These are phyloP conservation scores for Poteriospumella lacustris DNA, from an alignment of 108 stramenopile genomes.

Conservation along the genomic window DNA sequence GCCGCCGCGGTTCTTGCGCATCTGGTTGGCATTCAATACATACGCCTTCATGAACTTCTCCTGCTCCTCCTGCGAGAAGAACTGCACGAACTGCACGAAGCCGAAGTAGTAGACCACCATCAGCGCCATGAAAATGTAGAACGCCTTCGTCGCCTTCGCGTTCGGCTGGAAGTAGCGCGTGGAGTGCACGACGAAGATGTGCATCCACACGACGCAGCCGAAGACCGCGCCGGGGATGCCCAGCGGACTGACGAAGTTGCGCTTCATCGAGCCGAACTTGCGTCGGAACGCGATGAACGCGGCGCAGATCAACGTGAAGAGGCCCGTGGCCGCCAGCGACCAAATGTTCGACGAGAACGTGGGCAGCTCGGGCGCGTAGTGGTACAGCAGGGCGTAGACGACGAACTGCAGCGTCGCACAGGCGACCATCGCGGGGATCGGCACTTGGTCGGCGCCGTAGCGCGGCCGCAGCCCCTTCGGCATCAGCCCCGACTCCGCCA, in stretches of 20 bases:
- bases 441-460: not conserved
- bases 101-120: not conserved
- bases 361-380: no score
- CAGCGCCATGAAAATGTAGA: not conserved
- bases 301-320: not conserved
- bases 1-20: not conserved
- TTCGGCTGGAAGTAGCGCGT: no score
- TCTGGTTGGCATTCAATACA: not conserved
- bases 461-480: not conserved
- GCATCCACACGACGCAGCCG: no score
- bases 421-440: not conserved
- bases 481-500: not conserved
- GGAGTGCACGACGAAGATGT: no score
- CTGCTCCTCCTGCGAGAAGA: not conserved
- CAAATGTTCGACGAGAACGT: not conserved
- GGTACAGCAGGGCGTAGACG: not conserved
- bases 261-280: not conserved
- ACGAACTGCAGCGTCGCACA: not conserved
- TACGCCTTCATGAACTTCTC: not conserved
- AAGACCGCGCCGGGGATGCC: not conserved
- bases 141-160: not conserved
- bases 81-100: not conserved
- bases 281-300: not conserved
- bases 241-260: not conserved
- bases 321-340: not conserved